Base-by-base conservation (phyloP, 148 eudicot species). In the Salicornia ramosissima region DNA sequence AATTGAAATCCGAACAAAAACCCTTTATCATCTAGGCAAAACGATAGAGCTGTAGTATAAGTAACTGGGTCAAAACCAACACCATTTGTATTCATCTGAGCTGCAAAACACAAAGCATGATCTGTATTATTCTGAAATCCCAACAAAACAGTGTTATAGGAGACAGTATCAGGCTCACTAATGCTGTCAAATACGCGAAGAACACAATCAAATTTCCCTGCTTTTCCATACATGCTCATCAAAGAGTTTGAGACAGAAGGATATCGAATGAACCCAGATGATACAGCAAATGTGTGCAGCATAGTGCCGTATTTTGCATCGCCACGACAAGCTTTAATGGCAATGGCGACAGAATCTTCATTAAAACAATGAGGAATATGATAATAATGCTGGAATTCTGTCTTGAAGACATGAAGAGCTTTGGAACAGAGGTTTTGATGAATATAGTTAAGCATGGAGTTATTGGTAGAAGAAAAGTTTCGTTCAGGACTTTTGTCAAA, bases 151-250 rank as follows among this genome's bases (percentile, higher is more conserved):
- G 92, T 88, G 52, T 94, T 90, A 81, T 88, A 87, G 54, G 97
- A 86, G 42, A 94, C 92, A 78, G 76, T 79, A 65, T 94, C 97
- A 31, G 85, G 90, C 69, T 77, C 78, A 67, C 65, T 67, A 61
- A 88, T 63, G 60, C 72, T 73, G 24, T 72, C 57, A 65, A 93
- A 90, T 12, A 93, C 52, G 21, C 49, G 47, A 15, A 82, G 47
- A 39, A 92, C 89, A 55, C 2, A 59, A 73, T 74, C 77, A 12
- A 88, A 79, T 24, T 72, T 40, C 54, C 86, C 83, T 2, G 86
- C 63, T 64, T 90, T 93, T 73, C 82, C 78, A 33, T 93, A 93
- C 88, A 90, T 77, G 71, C 81, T 90, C 98, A 93, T 93, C 76
- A 90, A 79, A 22, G 97, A 88, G 84, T 88, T 93, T 0, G 80